Conservation (phyloP, 2,329 filamentous ascomycete genomes). For the Talaromyces sp. region DNA sequence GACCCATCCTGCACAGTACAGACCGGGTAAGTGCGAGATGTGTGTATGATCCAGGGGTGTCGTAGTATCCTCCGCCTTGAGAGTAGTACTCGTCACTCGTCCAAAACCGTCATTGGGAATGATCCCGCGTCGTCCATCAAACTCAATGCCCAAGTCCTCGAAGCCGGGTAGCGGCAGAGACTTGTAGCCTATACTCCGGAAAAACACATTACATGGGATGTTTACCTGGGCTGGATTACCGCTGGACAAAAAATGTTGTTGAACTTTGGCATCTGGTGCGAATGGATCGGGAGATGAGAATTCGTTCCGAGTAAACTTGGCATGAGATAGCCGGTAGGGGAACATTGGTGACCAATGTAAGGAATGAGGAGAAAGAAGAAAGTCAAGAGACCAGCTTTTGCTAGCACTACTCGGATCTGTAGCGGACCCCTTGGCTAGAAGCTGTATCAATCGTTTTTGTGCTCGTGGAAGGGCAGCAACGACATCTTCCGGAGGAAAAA, state of each 20-base stretch:
- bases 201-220: conserved; percentile 69
- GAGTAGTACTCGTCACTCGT: conserved; percentile 55
- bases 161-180: conserved; percentile 75
- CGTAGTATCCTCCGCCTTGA: conserved; percentile 23
- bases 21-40: conserved; percentile 59
- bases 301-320: conserved; percentile 61
- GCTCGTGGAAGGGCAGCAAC: conserved; percentile 70
- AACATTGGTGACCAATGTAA: conserved; percentile 56
- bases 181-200: conserved; percentile 94
- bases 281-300: conserved; percentile 50
- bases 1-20: conserved; percentile 96
- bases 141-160: conserved; percentile 67
- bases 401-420: conserved; percentile 47
- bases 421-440: conserved; percentile 71
- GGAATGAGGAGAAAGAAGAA: conserved; percentile 71
- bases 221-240: conserved; percentile 47
- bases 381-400: conserved; percentile 81
- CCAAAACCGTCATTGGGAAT: conserved; percentile 80
- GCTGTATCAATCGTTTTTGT: conserved; percentile 72
- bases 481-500: conserved; percentile 62
- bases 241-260: conserved; percentile 48
- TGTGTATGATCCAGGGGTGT: conserved; percentile 33
- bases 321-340: conserved; percentile 56
- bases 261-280: conserved; percentile 48
- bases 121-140: conserved; percentile 69